Evolutionary conservation across 208 protist genomes (phyloP).

Genomic region (Leishmania tarentolae): DNA sequence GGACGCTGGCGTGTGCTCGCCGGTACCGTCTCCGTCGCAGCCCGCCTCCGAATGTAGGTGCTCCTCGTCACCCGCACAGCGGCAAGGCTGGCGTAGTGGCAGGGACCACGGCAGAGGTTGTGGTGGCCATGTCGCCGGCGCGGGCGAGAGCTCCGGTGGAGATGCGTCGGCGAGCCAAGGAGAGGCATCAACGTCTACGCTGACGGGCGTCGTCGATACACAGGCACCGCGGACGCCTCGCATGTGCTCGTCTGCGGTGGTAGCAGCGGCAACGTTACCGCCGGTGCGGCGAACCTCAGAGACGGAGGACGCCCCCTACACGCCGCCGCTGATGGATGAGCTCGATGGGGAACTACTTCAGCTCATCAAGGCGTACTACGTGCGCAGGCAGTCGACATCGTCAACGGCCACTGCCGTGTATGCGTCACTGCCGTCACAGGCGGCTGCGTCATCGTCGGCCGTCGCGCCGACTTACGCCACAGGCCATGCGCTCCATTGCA

Average conservation of each 20-base stretch:
- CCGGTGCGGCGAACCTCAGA: not conserved
- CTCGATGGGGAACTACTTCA: constrained; percentile 50
- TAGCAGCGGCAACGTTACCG: not conserved
- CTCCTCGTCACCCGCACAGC: not conserved
- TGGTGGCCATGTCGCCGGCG: not conserved
- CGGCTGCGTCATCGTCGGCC: not conserved
- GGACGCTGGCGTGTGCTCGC: not conserved
- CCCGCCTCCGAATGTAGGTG: not conserved
- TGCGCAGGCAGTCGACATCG: constrained; percentile 18
- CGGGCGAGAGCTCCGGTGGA: no score
- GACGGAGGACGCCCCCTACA: not conserved
- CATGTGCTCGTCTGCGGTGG: not conserved
- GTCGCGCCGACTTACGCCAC: not conserved
- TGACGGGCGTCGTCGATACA: not conserved
- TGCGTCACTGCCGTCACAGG: not conserved
- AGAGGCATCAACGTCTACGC: not conserved
- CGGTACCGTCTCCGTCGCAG: not conserved
- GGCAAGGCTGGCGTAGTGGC: not conserved
- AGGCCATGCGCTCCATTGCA: not conserved
- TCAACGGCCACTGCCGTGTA: not conserved
- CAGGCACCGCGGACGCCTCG: not conserved
- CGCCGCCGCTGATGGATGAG: constrained; percentile 36
- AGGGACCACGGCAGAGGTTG: not conserved
- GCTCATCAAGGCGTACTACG: constrained; percentile 54
- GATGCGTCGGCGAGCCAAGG: not conserved